Percentiles rank a stretch among this genome's conserved stretches.
These are phyloP conservation scores for Talaromyces sp. DNA, from an alignment of 2,329 filamentous ascomycete genomes.

Conservation along the genomic window DNA sequence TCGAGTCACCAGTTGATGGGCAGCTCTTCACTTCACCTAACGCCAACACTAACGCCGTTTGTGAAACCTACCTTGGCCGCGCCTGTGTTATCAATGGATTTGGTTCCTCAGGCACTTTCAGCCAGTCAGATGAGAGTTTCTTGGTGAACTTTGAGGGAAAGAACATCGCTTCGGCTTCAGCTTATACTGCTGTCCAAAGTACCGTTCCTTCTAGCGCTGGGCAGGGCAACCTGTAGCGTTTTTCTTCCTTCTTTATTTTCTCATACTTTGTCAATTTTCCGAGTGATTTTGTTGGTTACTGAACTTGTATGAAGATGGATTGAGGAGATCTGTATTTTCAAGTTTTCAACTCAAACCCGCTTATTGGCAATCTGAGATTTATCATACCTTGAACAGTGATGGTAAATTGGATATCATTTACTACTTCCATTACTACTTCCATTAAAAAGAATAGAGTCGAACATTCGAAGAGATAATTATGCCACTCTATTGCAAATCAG, in stretches of 20 bases:
- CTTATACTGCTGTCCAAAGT: slow-evolving; percentile 40
- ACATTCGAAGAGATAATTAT: no score
- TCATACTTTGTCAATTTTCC: no score
- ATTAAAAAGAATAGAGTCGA: no score
- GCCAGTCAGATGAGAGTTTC: slow-evolving; percentile 51
- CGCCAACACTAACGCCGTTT: slow-evolving; percentile 43
- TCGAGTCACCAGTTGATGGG: slow-evolving; percentile 44
- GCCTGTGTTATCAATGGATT: slow-evolving; percentile 56
- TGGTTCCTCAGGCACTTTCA: slow-evolving; percentile 39
- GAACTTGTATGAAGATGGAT: no score
- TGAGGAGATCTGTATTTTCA: no score
- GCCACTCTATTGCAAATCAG: no score
- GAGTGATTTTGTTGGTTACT: no score
- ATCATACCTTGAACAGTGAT: no score
- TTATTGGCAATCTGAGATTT: no score
- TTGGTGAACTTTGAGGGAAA: slow-evolving; percentile 56
- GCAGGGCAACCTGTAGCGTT: slow-evolving; percentile 48
- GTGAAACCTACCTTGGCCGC: slow-evolving; percentile 52
- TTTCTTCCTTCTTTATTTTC: background rate
- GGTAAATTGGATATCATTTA: no score
- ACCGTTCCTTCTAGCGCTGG: slow-evolving; percentile 48
- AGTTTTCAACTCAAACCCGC: no score
- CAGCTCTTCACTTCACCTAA: slow-evolving; percentile 43
- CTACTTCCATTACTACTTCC: no score
- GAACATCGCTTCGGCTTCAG: slow-evolving; percentile 52